These are phyloP conservation scores for Senna siamea DNA, from an alignment of 306 rosid genomes.

Conservation along the genomic window DNA sequence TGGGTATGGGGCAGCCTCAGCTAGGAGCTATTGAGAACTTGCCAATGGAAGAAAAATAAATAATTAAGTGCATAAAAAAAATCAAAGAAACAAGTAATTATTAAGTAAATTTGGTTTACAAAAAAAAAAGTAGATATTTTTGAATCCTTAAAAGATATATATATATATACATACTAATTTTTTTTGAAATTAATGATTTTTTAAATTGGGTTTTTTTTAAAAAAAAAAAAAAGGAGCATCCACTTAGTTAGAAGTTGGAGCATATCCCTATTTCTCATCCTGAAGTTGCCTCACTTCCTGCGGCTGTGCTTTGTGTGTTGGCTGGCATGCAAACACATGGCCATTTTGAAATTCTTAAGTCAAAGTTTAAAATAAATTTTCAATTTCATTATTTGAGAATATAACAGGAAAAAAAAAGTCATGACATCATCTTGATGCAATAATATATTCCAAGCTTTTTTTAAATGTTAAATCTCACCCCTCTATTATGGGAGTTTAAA, in stretches of 20 bases:
- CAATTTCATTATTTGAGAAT: neutral
- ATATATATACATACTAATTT: too few relatives aligned
- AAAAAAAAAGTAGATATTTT: neutral
- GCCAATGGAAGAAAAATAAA: too few relatives aligned
- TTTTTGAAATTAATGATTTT: too few relatives aligned
- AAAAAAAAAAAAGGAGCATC: too few relatives aligned
- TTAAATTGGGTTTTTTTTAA: too few relatives aligned
- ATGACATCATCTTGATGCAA: constrained; percentile 39
- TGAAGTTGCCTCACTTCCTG: constrained; percentile 1
- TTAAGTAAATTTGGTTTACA: neutral
- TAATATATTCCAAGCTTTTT: neutral
- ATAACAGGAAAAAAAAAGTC: neutral
- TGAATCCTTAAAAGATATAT: too few relatives aligned
- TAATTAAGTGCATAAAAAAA: neutral
- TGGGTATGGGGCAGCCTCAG: constrained; percentile 30
- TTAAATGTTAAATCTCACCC: neutral
- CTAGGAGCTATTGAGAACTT: neutral
- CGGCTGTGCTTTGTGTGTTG: neutral
- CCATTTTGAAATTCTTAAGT: neutral
- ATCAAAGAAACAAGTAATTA: neutral
- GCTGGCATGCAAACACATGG: neutral
- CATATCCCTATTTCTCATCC: constrained; percentile 27
- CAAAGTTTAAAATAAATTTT: neutral
- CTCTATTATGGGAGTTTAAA: neutral
- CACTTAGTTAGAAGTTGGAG: too few relatives aligned